Conservation (phyloP, 78 protist genomes). For the Chrysochromulina parva region DNA sequence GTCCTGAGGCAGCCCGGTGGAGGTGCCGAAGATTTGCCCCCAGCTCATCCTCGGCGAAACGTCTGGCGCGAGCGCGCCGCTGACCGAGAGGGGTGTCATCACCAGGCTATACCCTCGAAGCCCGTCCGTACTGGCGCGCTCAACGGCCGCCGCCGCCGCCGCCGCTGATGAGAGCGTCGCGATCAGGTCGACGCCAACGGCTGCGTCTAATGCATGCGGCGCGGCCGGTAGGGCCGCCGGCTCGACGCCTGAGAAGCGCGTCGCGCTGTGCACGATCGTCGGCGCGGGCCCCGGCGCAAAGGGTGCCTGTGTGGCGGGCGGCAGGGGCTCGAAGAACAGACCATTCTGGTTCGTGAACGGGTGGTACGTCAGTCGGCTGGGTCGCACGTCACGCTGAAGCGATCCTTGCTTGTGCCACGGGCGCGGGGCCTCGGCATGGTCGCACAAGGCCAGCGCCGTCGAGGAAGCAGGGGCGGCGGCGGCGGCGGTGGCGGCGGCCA, state of each 20-base stretch:
- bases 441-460: no score
- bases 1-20: slow-evolving; percentile 6
- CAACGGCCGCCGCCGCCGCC: background rate
- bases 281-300: background rate
- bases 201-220: no score
- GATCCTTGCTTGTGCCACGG: background rate
- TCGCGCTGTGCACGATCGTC: background rate
- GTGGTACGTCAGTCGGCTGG: background rate
- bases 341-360: background rate
- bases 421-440: background rate
- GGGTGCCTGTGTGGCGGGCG: background rate
- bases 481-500: background rate
- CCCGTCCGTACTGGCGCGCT: background rate
- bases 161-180: background rate
- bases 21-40: slow-evolving; percentile 70
- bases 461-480: background rate
- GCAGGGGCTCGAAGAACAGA: background rate
- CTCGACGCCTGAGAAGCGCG: background rate
- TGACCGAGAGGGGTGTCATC: background rate
- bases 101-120: background rate
- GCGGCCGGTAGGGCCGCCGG: background rate
- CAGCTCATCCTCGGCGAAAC: slow-evolving; percentile 72
- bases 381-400: background rate
- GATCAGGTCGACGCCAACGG: no score
- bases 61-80: background rate